phyloP scores from a whole-genome alignment of 169 alveolate genomes.

The Plasmodium relictum region DNA sequence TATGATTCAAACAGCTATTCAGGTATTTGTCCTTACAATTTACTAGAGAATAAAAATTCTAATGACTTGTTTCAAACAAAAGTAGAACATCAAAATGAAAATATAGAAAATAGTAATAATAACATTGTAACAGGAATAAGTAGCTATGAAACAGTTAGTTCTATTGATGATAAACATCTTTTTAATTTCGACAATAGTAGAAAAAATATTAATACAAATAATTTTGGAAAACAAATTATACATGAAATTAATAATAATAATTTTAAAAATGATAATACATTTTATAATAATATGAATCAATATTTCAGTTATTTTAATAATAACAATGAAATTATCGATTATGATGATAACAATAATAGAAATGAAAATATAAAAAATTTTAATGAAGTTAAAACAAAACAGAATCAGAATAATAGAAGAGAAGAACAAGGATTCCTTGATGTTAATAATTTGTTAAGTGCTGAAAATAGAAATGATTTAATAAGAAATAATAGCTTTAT shows the following conservation, averaged over 20 bases:
- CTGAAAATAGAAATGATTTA: not conserved
- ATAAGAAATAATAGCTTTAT: not conserved
- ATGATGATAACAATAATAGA: no score
- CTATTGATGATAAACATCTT: not conserved
- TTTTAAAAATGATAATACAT: no score
- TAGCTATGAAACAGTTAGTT: conserved; percentile 25
- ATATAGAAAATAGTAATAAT: not conserved
- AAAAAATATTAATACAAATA: no score
- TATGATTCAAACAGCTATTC: not conserved
- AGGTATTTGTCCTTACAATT: not conserved
- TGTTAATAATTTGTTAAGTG: not conserved
- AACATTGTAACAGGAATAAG: not conserved
- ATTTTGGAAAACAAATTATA: no score
- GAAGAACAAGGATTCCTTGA: no score
- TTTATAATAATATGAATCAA: no score
- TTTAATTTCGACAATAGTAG: not conserved
- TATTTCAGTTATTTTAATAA: no score
- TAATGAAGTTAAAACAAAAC: no score
- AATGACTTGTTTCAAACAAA: not conserved
- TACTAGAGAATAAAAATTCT: not conserved
- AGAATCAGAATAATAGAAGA: no score
- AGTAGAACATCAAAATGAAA: not conserved
- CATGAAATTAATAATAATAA: no score
- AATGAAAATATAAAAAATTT: no score
- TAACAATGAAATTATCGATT: no score